Base-by-base conservation (phyloP, 163 green algal genomes). In the Coccomyxa subellipsoidea region DNA sequence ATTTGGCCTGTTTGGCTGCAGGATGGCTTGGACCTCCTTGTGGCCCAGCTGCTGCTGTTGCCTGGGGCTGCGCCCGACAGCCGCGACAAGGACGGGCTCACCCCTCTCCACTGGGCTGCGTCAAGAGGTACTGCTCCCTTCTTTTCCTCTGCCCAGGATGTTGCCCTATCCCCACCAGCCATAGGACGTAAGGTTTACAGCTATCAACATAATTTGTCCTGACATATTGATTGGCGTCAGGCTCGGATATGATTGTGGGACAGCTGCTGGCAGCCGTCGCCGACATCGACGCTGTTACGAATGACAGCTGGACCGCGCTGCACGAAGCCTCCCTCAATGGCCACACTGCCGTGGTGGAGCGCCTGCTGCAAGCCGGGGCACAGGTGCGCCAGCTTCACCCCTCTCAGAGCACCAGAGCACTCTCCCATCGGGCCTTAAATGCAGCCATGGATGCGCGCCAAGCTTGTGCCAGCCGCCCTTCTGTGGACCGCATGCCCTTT, bases 21-120 rank as follows among this genome's bases (percentile, higher is more conserved):
- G 40, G 78, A 82, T 29, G 83, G 85, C 23, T 79, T 87, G 27
- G 37, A 80, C 0, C 54, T 77, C 38, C 82, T 92, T 69, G 88
- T 86, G 7, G 36, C 53, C 21, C 77, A 88, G 39, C 69, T 91
- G 69, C 82, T 93, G 76, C 71, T 76, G 1, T 75, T 84, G 47
- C 82, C 82, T 29, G 80, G 82, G 10, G 69, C 78, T 15, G 85
- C 66, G 21, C 29, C n/a, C 21, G n/a, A 86, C 36, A 73, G 82
- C 37, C 86, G 88, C 66, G 90, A 93, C 78, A 75, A 82, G 2
- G 87, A 94, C 31, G 91, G 90, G 38, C 87, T 90, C 69, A 90
- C 88, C 8, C 82, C 90, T 15, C 83, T 94, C 36, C 91, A 94
- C 80, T 84, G 87, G 54, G 90, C 89, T 36, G 88, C 86, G 15